A percentile compares a stretch with the other conserved stretches of the same genome.
These are phyloP conservation scores for Micractinium sp. DNA, from an alignment of 139 green algal genomes.

Conservation along the genomic window DNA sequence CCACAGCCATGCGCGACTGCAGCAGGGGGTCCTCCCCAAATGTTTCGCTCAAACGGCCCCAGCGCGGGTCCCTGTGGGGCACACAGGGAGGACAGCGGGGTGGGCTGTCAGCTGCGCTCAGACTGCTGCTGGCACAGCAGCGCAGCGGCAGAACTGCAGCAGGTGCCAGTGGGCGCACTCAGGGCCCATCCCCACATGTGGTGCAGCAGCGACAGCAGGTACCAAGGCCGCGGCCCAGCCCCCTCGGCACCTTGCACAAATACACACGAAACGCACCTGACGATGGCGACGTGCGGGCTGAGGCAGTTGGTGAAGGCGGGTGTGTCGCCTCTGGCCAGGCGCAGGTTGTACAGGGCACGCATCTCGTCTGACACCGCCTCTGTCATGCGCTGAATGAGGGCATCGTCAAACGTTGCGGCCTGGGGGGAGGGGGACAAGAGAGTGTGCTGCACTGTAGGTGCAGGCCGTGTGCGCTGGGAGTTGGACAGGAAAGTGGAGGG, in stretches of 20 bases:
- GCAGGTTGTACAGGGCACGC: not conserved
- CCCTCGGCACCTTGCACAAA: too few species aligned
- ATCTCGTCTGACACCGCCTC: not conserved
- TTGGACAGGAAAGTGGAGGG: too few species aligned
- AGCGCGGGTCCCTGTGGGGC: not conserved
- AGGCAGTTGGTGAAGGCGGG: not conserved
- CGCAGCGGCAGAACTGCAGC: too few species aligned
- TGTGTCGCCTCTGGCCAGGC: not conserved
- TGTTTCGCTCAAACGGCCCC: not conserved
- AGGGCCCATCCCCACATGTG: too few species aligned
- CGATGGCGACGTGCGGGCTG: not conserved
- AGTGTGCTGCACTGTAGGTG: not conserved
- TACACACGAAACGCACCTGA: not conserved
- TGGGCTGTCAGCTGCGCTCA: not conserved
- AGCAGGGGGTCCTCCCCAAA: slow-evolving; percentile 10
- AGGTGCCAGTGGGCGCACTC: too few species aligned
- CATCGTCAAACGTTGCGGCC: not conserved
- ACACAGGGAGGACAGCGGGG: not conserved
- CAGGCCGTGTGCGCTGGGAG: too few species aligned
- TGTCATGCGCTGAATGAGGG: slow-evolving; percentile 1
- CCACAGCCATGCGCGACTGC: not conserved
- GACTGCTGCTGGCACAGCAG: too few species aligned
- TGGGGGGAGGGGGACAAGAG: not conserved
- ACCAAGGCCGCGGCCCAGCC: too few species aligned
- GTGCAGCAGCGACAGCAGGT: too few species aligned